Base-by-base conservation (phyloP, 2,329 filamentous ascomycete species). In the Exophiala lecanii-corni region DNA sequence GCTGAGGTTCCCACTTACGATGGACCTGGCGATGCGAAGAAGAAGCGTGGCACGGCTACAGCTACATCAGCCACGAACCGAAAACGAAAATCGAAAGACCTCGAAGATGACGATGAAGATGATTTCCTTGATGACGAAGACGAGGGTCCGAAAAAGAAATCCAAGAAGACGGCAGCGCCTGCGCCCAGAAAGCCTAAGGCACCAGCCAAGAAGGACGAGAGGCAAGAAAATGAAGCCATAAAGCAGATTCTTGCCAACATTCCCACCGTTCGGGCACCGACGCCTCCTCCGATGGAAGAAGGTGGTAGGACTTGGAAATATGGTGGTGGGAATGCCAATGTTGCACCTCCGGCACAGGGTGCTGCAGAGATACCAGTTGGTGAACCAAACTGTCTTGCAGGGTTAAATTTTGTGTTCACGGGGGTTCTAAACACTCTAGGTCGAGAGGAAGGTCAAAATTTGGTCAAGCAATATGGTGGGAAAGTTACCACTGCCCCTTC, bases 361-460 rank as follows among this genome's bases (percentile, higher is more conserved):
- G 69, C 74, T 7, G 79, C 73, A 20, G 87, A 94, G 12, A 69
- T 96, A 37, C 92, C 92, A 0, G 76, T 79, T 15, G 92, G 92
- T 5, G 81, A 82, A 39, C 86, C 92, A 9, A 94, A 96, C 56
- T 98, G 92, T 60, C 76, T 98, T 43, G 82, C 82, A 41, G 92
- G 94, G 0, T 73, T 97, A 42, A 85, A 81, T 0, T 98, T 98
- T 59, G 92, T 98, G 19, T 98, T 98, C 58, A 98, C 94, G 1
- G 92, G 92, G 17, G 75, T 96, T 17, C 71, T 97, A 28, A 78
- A 86, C 48, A 82, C 78, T 0, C 77, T 97, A 43, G 82, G 85
- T 33, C 81, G 92, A 48, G 89, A 94, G 4, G 89, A 95, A 56
- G 91, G 80, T 1, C 83, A 89, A 53, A 81, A 78, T 32, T 71